These are phyloP conservation scores for Euphorbia celastroides DNA, from an alignment of 441 rosid genomes.

Conservation along the genomic window DNA sequence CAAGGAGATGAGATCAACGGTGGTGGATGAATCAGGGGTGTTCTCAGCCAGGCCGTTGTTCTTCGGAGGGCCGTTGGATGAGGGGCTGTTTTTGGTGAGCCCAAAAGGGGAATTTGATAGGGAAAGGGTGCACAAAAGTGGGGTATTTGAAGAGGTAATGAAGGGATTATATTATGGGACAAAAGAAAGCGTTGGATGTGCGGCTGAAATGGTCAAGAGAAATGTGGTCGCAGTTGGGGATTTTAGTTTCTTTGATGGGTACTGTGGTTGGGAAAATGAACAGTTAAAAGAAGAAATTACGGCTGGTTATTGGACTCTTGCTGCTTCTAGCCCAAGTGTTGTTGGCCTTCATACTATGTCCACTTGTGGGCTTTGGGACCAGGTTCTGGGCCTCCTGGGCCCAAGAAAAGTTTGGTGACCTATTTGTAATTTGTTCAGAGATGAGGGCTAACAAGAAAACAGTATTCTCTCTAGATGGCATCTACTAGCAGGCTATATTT, in stretches of 20 bases:
- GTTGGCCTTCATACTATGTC: conserved; percentile 43
- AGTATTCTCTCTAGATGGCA: neutral
- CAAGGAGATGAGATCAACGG: conserved; percentile 63
- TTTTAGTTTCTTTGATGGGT: conserved; percentile 83
- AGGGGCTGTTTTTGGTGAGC: conserved; percentile 62
- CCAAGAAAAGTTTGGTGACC: conserved; percentile 44
- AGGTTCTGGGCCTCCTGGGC: conserved; percentile 53
- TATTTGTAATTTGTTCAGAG: neutral
- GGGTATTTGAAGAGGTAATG: conserved; percentile 68
- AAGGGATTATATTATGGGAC: conserved; percentile 74
- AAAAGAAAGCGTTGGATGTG: conserved; percentile 66
- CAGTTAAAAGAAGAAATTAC: conserved; percentile 64
- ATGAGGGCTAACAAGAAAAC: neutral
- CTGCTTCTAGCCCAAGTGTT: conserved; percentile 68
- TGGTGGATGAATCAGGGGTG: conserved; percentile 40
- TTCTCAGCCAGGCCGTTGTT: conserved; percentile 58
- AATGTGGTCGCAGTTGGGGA: conserved; percentile 57
- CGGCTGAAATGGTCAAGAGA: conserved; percentile 83
- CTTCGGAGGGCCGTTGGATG: conserved; percentile 89
- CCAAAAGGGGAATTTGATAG: conserved; percentile 36
- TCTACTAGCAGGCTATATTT: neutral
- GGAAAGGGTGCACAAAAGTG: conserved; percentile 39
- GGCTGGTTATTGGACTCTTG: conserved; percentile 73
- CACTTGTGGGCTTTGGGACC: conserved; percentile 67
- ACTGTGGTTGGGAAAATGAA: conserved; percentile 72